Evolutionary conservation across 2,329 filamentous ascomycete genomes (phyloP).

Genomic region (Clonostachys solani): DNA sequence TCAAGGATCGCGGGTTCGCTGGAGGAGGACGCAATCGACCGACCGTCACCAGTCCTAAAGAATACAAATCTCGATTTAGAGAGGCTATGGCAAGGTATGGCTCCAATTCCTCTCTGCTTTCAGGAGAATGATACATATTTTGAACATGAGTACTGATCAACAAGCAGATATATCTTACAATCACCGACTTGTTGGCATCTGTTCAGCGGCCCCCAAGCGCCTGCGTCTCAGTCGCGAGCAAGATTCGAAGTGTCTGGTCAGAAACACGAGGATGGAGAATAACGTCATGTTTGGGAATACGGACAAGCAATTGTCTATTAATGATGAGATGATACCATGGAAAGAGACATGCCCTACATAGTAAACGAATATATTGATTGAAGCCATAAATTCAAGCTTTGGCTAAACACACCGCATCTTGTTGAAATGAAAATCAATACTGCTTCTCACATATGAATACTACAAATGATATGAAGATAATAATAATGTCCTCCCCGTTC

Average conservation of each 20-base stretch:
- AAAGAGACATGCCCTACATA: no score
- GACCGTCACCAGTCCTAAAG: conserved; percentile 94
- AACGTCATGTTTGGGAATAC: no score
- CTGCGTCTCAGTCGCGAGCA: conserved; percentile 26
- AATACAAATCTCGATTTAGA: conserved; percentile 93
- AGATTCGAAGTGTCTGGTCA: conserved; percentile 26
- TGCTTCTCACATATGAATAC: no score
- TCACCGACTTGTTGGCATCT: conserved; percentile 74
- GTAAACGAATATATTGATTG: no score
- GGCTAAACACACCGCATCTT: no score
- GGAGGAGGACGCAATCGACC: conserved; percentile 76
- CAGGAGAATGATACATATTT: not conserved
- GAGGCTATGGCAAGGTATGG: conserved; percentile 92
- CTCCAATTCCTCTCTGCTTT: not conserved
- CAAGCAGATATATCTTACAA: conserved; percentile 62
- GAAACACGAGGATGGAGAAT: no score
- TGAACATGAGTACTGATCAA: not conserved
- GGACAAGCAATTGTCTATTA: no score
- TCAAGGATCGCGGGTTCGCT: conserved; percentile 89
- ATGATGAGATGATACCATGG: no score
- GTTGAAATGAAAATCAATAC: no score
- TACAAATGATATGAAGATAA: no score
- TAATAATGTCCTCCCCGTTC: no score
- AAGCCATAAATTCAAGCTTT: no score
- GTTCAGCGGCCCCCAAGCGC: conserved; percentile 44